Conservation (phyloP, 2,329 filamentous ascomycete species). For the Mycosphaerella arachidis region DNA sequence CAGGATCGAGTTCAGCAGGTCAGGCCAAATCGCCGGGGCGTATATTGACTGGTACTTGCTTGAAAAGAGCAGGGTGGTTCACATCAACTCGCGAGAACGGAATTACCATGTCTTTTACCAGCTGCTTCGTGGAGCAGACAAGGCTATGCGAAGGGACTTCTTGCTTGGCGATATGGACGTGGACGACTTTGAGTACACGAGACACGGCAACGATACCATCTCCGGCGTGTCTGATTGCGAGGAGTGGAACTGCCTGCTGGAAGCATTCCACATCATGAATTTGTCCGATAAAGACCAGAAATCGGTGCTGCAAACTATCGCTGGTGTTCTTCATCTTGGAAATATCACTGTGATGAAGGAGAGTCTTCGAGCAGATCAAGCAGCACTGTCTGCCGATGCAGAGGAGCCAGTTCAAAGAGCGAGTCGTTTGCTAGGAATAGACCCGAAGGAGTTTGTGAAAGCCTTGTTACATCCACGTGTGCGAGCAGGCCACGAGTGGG, state of each 20-base stretch:
- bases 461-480: constrained; percentile 88
- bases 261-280: constrained; percentile 92
- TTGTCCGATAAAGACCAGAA: constrained; percentile 81
- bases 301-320: constrained; percentile 79
- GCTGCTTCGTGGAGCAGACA: constrained; percentile 76
- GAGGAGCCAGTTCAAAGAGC: constrained; percentile 71
- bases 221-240: constrained; percentile 82
- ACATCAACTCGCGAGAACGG: constrained; percentile 78
- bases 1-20: constrained; percentile 84
- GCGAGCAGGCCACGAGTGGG: constrained; percentile 95
- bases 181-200: constrained; percentile 87
- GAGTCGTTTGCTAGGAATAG: constrained; percentile 78
- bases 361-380: constrained; percentile 85
- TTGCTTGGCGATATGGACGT: constrained; percentile 70
- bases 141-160: constrained; percentile 68
- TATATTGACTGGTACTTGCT: constrained; percentile 98
- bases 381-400: constrained; percentile 71
- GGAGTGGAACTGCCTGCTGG: constrained; percentile 85
- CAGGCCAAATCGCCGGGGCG: constrained; percentile 86
- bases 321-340: constrained; percentile 86
- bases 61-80: constrained; percentile 96
- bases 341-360: constrained; percentile 89
- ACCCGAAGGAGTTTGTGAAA: constrained; percentile 77
- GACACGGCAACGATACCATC: constrained; percentile 86
- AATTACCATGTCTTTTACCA: constrained; percentile 99